Evolutionary conservation across 106 monocot genomes (phyloP).

Genomic region (Iris macrosiphon): DNA sequence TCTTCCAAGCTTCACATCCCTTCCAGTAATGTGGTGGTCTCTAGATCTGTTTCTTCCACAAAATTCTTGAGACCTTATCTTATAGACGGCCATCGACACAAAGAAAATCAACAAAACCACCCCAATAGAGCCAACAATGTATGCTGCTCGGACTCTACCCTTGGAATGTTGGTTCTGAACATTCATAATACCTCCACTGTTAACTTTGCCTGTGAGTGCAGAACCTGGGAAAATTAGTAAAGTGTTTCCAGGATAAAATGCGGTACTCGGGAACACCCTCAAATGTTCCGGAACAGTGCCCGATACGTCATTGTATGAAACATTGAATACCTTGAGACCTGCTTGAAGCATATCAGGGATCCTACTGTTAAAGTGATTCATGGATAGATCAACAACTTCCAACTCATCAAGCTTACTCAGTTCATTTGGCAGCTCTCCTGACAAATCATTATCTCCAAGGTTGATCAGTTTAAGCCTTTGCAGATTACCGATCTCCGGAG

Average conservation of each 20-base stretch:
- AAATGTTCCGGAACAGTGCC: constrained; percentile 64
- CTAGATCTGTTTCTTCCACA: constrained; percentile 49
- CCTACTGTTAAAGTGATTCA: constrained; percentile 58
- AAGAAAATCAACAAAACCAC: constrained; percentile 59
- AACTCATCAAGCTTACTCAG: constrained; percentile 48
- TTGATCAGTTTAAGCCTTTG: constrained; percentile 52
- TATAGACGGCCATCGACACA: constrained; percentile 48
- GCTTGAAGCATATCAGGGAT: constrained; percentile 62
- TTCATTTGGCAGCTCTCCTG: constrained; percentile 70
- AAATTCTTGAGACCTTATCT: constrained; percentile 59
- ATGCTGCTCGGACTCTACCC: constrained; percentile 39
- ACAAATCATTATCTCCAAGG: constrained; percentile 58
- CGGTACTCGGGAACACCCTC: constrained; percentile 44
- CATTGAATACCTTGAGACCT: constrained; percentile 52
- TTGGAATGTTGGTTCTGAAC: constrained; percentile 19
- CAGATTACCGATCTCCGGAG: constrained; percentile 57
- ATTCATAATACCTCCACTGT: constrained; percentile 11
- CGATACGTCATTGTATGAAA: constrained; percentile 74
- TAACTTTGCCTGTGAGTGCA: constrained; percentile 19
- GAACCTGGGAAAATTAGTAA: constrained; percentile 33
- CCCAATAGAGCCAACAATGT: constrained; percentile 75
- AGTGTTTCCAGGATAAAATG: constrained; percentile 82
- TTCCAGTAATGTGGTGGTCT: constrained; percentile 30
- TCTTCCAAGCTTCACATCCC: constrained; percentile 53
- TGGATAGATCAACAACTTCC: constrained; percentile 70